Base-by-base conservation (phyloP, 1,284 basidiomycete genomes). In the Moesziomyces sp. region DNA sequence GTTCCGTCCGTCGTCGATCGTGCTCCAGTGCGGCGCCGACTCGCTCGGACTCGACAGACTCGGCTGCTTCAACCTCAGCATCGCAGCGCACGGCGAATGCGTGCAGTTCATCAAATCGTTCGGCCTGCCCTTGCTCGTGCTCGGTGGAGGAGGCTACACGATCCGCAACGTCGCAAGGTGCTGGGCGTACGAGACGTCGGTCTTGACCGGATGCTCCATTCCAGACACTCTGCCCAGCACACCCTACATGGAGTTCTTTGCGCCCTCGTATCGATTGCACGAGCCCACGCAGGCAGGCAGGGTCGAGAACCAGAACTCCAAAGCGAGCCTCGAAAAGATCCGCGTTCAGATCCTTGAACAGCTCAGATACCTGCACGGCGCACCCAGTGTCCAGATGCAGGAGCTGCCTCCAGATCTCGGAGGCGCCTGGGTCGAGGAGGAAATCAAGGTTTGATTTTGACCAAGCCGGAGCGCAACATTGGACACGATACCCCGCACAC, bases 31-130 rank as follows among this genome's bases (percentile, higher is more conserved):
- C 82, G 97, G 96, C 8, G 97, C 97, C 2, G 96, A 99, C 83
- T 97, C 93, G 10, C 87, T 99, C 5, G 96, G 96, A 1, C 92
- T 93, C 72, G 97, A 99, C 84, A 87, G 96, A 46, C 87, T 99
- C 0, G 96, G 96, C 23, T 94, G 94, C 1, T 99, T 99, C 89
- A 99, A 99, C 81, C 88, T 99, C 13, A 95, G 93, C n/a, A 98
- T 98, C 73, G 92, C 93, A n/a, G 96, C 94, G 0, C 96, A 99
- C 80, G 96, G 96, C 38, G 95, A 98, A 86, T 98, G 96, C 84
- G 95, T 99, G 14, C 91, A 95, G 79, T 97, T 95, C 84, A 93
- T 98, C 63, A 91, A 95, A 78, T 91, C 91, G 58, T 98, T 93
- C 86, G 90, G 91, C 64, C 88, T 97, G 0, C 96, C 96, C 0